Conservation (phyloP, 179 eudicot species). For the Spergularia azorica region DNA sequence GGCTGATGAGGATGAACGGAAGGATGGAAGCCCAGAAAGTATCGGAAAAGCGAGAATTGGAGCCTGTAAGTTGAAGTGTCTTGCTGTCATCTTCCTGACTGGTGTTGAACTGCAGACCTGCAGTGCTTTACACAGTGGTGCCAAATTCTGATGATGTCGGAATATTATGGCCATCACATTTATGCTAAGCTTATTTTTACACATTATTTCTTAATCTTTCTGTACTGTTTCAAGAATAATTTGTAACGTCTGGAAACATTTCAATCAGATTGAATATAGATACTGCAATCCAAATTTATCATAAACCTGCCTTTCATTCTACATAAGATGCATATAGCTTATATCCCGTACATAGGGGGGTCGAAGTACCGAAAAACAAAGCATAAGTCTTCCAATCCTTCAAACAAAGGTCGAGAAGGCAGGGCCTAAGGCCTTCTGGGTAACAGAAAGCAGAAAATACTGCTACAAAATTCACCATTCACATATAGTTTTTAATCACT, state of each 20-base stretch:
- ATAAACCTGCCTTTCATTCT: constrained; percentile 11
- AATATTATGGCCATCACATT: too few relatives aligned
- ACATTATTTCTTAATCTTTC: too few relatives aligned
- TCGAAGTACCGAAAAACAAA: constrained; percentile 14
- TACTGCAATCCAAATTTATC: neutral
- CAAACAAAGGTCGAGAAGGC: constrained; percentile 13
- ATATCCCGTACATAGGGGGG: constrained; percentile 23
- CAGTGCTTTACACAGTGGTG: too few relatives aligned
- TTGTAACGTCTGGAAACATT: too few relatives aligned
- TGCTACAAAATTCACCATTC: neutral
- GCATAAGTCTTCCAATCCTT: constrained; percentile 14
- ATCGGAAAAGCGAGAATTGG: neutral
- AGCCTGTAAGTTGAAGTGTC: too few relatives aligned
- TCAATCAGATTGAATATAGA: neutral
- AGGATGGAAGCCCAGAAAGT: neutral
- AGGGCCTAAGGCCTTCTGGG: neutral
- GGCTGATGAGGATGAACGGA: neutral
- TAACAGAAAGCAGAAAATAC: constrained; percentile 7
- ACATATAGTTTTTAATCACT: neutral
- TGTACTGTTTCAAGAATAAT: too few relatives aligned
- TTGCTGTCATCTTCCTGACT: too few relatives aligned
- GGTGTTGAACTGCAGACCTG: too few relatives aligned
- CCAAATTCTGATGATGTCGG: too few relatives aligned
- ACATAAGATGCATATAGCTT: constrained; percentile 12
- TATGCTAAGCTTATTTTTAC: too few relatives aligned